phyloP scores from a whole-genome alignment of 1,284 basidiomycete genomes.

The Schizophyllum commune region DNA sequence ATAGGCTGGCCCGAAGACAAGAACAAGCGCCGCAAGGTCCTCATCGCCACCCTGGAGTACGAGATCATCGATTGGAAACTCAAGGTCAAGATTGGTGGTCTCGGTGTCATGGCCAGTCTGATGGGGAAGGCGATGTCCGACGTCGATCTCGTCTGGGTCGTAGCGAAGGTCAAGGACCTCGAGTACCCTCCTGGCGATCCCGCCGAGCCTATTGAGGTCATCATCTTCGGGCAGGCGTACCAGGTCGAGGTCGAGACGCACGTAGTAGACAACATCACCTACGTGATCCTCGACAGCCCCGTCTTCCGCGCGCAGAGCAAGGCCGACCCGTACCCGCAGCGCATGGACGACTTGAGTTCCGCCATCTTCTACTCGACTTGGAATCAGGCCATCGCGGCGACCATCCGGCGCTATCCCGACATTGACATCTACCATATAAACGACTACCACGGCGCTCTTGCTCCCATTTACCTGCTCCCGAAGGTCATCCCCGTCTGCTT shows the following conservation, averaged over 20 bases:
- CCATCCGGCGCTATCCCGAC: conserved; percentile 73
- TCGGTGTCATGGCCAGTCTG: conserved; percentile 91
- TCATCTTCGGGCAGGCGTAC: conserved; percentile 90
- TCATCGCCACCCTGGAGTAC: conserved; percentile 87
- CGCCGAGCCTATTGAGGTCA: conserved; percentile 84
- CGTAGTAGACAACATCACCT: conserved; percentile 86
- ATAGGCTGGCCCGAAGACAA: conserved; percentile 91
- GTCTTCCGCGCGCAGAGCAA: conserved; percentile 93
- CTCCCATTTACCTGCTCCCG: conserved; percentile 80
- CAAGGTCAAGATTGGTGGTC: conserved; percentile 92
- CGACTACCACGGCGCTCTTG: conserved; percentile 88
- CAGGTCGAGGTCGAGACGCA: conserved; percentile 91
- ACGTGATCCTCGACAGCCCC: conserved; percentile 83
- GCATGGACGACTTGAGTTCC: conserved; percentile 93
- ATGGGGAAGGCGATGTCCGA: conserved; percentile 96
- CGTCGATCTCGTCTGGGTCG: conserved; percentile 85
- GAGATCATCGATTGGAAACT: conserved; percentile 93
- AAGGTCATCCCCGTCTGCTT: conserved; percentile 83
- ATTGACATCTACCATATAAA: conserved; percentile 86
- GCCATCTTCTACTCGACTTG: conserved; percentile 95
- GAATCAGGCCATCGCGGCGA: conserved; percentile 90
- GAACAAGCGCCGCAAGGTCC: conserved; percentile 77
- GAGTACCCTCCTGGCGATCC: conserved; percentile 84
- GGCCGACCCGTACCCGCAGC: conserved; percentile 85
- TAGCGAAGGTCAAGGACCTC: conserved; percentile 87